Evolutionary conservation across 768 basidiomycete species (phyloP).

Genomic region (Artomyces pyxidatus): DNA sequence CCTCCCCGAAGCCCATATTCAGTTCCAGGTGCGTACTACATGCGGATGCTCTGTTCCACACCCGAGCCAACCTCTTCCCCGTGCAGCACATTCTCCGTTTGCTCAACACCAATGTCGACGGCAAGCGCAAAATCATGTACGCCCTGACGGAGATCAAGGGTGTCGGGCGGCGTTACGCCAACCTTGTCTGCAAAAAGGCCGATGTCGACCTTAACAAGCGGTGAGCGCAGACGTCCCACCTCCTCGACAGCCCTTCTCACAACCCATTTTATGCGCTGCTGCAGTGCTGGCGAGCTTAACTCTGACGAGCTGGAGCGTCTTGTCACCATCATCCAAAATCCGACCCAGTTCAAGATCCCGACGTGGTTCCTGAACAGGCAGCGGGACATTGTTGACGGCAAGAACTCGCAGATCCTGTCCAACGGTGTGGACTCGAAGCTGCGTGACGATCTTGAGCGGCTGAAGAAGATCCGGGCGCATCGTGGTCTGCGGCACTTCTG

Average conservation of each 20-base stretch:
- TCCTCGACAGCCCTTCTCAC: background rate
- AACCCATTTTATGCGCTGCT: background rate
- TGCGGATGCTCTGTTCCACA: background rate
- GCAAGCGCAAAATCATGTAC: slow-evolving; percentile 99
- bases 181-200: slow-evolving; percentile 99
- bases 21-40: slow-evolving; percentile 72
- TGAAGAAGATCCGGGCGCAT: slow-evolving; percentile 99
- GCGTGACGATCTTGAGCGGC: slow-evolving; percentile 93
- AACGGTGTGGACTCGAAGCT: slow-evolving; percentile 97
- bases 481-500: slow-evolving; percentile 89
- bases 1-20: slow-evolving; percentile 89
- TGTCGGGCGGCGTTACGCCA: slow-evolving; percentile 97
- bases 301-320: slow-evolving; percentile 98
- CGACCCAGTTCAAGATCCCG: slow-evolving; percentile 99
- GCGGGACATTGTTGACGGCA: slow-evolving; percentile 95
- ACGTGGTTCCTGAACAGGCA: slow-evolving; percentile 99
- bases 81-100: slow-evolving; percentile 96
- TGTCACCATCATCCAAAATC: slow-evolving; percentile 99
- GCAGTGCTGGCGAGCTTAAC: slow-evolving; percentile 98
- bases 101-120: slow-evolving; percentile 99
- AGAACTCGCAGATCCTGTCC: slow-evolving; percentile 91
- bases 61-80: background rate
- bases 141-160: slow-evolving; percentile 99
- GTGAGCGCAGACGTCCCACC: slow-evolving; percentile 36
- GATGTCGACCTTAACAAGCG: slow-evolving; percentile 98